Evolutionary conservation across 2,329 filamentous ascomycete species (phyloP), one percentile per base, ranked within the genome.

Genomic region (Apiospora aurea): DNA sequence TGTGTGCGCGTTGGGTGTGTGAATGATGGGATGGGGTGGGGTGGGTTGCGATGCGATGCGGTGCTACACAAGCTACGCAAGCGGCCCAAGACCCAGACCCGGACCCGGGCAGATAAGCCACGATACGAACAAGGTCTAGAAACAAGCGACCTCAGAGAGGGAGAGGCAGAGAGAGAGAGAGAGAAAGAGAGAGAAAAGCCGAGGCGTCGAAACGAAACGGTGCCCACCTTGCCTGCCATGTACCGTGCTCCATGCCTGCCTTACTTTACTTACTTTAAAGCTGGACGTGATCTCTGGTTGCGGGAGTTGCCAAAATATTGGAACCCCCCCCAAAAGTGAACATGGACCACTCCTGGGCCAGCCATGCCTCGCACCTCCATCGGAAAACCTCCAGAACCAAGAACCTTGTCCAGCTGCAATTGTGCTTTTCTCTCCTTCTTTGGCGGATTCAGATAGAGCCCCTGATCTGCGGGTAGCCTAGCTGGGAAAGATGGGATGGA

Each of bases 391-490:
- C 51, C 24, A 57, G 13, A 57, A 57, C 51, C 51, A 14, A 57
- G 13, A 57, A 57, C 51, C 24, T 57, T 57, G 51, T 57, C 26
- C 26, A 57, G 21, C 51, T 53, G 18, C 21, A 18, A n/a, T 49
- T 18, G 29, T 53, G 16, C n/a, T 53, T 57, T 34, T 34, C 53
- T n/a, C 7, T 26, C 16, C 53, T n/a, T n/a, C 53, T 61, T 24
- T 46, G 43, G 69, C 53, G 38, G 69, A 53, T 66, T 66, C 69
- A 66, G 38, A 44, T 66, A 29, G 41, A 70, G 51, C 69, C 69
- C 51, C 51, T 70, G 69, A 70, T 70, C 41, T 57, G 51, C 69
- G 11, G 26, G 16, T 70, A 70, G 67, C 34, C 11, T 61, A 5
- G 16, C 2, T 21, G 53, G 29, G 16, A 61, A 61, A 61, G 53